Conservation (phyloP, 345 rosid species). For the Erodium maritimum region DNA sequence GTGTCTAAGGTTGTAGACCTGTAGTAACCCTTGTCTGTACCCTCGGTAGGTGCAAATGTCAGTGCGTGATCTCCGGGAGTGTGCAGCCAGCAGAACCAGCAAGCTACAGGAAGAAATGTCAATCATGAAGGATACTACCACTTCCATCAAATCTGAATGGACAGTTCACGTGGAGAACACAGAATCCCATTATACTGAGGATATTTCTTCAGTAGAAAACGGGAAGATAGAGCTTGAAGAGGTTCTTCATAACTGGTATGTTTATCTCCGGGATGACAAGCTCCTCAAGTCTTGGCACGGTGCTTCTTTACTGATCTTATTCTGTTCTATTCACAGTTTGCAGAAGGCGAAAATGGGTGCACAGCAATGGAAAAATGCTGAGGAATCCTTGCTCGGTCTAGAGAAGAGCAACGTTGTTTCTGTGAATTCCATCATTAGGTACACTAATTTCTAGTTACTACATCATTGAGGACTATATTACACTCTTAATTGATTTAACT, state of each 20-base stretch:
- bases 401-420: constrained; percentile 79
- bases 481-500: not conserved
- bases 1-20: no score
- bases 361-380: constrained; percentile 81
- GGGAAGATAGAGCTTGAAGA: constrained; percentile 69
- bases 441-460: constrained; percentile 2
- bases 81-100: constrained; percentile 59
- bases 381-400: constrained; percentile 65
- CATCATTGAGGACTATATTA: constrained; percentile 1
- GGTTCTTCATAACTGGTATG: constrained; percentile 77
- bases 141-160: constrained; percentile 72
- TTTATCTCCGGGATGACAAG: constrained; percentile 1
- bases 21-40: constrained; percentile 1
- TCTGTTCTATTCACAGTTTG: constrained; percentile 34
- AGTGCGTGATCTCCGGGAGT: constrained; percentile 71
- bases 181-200: constrained; percentile 60
- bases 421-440: constrained; percentile 81
- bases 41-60: constrained; percentile 70
- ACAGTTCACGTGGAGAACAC: constrained; percentile 62
- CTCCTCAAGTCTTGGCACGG: not conserved
- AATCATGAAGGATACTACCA: constrained; percentile 75
- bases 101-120: constrained; percentile 84
- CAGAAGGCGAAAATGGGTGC: constrained; percentile 64
- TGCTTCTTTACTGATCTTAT: not conserved
- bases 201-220: constrained; percentile 57